Evolutionary conservation across 768 basidiomycete species (phyloP), one percentile per base, ranked within the genome.

Genomic region (Tylopilus felleus): DNA sequence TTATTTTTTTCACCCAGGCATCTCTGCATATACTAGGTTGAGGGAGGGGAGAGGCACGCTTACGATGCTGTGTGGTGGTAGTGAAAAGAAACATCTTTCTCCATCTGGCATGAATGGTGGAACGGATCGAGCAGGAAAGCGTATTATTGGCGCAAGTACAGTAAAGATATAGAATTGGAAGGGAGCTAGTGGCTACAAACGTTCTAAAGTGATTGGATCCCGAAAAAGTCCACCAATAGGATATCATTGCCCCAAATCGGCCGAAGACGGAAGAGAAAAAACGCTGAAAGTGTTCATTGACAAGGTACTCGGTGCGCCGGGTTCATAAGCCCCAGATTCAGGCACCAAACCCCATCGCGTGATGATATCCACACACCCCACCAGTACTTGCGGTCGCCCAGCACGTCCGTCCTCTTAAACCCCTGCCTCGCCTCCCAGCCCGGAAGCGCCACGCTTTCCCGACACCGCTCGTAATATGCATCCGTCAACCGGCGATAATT

Each of bases 381-480:
- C 62, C 77, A 84, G 47, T 70, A 64, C 51, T 75, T 72, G 49
- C 71, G 67, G 36, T 72, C 71, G 1, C 80, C 81, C 29, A 84
- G 58, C 44, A 74, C 73, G 64, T 85, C 84, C 39, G 78, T 74
- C 33, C 83, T 73, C 58, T 64, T 73, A 49, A 77, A 77, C 0
- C 78, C 77, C 46, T 72, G 64, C 38, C 56, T 58, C 31, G 72
- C 60, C 39, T 77, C 74, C 51, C 76, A 74, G 2, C 63, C 73
- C 13, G 69, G 64, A 8, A 84, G 56, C 25, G 75, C 75, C 50
- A 62, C 61, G 7, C 75, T 71, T 21, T 75, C 71, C 25, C 64
- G 64, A 47, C 74, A 74, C 51, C 82, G 75, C 27, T 62, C 50
- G 8, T 52, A 44, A 52, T 62, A 75, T n/a, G 74, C 67, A 5